Evolutionary conservation across 176 grass and related monocot genomes (phyloP).

Genomic region (Ampelocalamus luodianensis): DNA sequence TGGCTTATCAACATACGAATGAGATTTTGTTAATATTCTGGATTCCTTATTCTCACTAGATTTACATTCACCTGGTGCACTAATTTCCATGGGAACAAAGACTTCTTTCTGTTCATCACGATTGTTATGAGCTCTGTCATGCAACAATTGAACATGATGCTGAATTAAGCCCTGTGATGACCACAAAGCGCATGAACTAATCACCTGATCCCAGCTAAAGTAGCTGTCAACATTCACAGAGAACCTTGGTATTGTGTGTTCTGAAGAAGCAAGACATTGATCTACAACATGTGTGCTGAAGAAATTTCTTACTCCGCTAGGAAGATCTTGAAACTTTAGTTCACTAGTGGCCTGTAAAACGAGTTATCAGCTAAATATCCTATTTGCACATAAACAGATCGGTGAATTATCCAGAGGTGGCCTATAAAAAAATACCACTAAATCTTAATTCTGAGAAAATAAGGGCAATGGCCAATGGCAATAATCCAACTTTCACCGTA

Average conservation of each 20-base stretch:
- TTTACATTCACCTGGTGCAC: slow-evolving; percentile 36
- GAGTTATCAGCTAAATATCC: slow-evolving; percentile 42
- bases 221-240: slow-evolving; percentile 72
- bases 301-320: slow-evolving; percentile 75
- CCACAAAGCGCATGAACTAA: slow-evolving; percentile 66
- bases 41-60: slow-evolving; percentile 37
- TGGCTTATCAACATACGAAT: slow-evolving; percentile 25
- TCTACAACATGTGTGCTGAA: slow-evolving; percentile 67
- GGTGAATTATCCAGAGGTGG: slow-evolving; percentile 11
- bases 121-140: slow-evolving; percentile 60
- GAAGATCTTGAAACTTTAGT: slow-evolving; percentile 78
- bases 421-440: neutral
- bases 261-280: slow-evolving; percentile 57
- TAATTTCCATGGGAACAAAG: slow-evolving; percentile 48
- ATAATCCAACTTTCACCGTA: slow-evolving; percentile 21
- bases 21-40: slow-evolving; percentile 10
- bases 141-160: slow-evolving; percentile 77
- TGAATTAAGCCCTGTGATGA: slow-evolving; percentile 79
- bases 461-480: slow-evolving; percentile 7
- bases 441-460: slow-evolving; percentile 13
- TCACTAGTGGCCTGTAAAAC: slow-evolving; percentile 79
- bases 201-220: slow-evolving; percentile 66
- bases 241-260: slow-evolving; percentile 76
- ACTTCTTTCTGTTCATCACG: slow-evolving; percentile 47
- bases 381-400: slow-evolving; percentile 32